Conservation (phyloP, 2,329 filamentous ascomycete genomes). For the Calonectria naviculata region DNA sequence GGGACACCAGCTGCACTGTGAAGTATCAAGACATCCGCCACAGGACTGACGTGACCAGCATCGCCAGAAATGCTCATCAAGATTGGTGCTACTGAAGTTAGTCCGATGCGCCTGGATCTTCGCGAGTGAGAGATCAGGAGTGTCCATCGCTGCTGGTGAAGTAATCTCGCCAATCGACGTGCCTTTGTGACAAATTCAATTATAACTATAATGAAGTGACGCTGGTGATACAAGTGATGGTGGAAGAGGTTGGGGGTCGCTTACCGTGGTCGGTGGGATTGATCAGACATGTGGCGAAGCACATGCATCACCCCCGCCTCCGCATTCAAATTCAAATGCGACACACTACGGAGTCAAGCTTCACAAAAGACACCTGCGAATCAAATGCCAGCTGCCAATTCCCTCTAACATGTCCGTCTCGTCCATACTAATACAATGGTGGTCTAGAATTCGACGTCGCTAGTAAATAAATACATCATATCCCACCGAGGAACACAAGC, state of each 20-base stretch:
- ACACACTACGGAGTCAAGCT: neutral
- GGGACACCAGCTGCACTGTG: conserved; percentile 64
- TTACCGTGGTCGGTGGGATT: neutral
- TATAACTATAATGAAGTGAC: neutral
- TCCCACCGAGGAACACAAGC: neutral
- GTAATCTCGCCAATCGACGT: neutral
- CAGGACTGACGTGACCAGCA: conserved; percentile 66
- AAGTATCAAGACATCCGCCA: conserved; percentile 54
- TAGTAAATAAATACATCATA: conserved; percentile 9
- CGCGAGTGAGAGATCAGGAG: conserved; percentile 1
- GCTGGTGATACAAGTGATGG: neutral
- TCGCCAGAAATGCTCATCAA: conserved; percentile 52
- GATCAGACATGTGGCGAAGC: neutral
- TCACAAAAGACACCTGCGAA: neutral
- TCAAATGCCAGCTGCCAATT: neutral
- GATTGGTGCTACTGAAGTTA: conserved; percentile 47
- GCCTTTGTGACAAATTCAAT: neutral
- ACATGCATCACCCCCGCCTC: conserved; percentile 1
- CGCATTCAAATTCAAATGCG: neutral
- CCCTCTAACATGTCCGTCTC: neutral
- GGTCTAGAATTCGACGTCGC: neutral
- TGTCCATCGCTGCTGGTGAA: conserved; percentile 21
- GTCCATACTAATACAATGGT: neutral
- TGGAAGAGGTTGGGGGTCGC: neutral
- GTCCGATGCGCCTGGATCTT: conserved; percentile 30